Conservation (phyloP, 2,329 filamentous ascomycete species). For the Alternaria incomplexa region DNA sequence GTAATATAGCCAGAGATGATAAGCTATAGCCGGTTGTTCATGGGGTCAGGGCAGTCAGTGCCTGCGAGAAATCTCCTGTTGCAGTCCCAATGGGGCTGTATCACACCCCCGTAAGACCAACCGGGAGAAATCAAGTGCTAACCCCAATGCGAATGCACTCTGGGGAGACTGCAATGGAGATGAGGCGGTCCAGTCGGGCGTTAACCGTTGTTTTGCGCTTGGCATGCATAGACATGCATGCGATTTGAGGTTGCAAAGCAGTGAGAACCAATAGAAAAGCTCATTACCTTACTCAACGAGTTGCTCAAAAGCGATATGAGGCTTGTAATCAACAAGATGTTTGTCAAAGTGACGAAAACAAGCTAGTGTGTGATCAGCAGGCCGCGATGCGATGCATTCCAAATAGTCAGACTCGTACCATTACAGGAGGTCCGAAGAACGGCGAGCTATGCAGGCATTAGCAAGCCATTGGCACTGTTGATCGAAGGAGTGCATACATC, state of each 20-base stretch:
- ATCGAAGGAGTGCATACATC: constrained; percentile 37
- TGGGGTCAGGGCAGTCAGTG: neutral
- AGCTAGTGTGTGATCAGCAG: constrained; percentile 54
- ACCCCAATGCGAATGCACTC: neutral
- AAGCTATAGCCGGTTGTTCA: neutral
- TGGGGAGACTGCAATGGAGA: constrained; percentile 16
- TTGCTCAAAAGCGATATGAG: constrained; percentile 80
- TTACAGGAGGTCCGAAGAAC: constrained; percentile 59
- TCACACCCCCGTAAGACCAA: constrained; percentile 1
- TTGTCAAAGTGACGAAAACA: constrained; percentile 77
- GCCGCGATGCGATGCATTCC: constrained; percentile 16
- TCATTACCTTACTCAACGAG: constrained; percentile 66
- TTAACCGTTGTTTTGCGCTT: constrained; percentile 20
- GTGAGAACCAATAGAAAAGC: constrained; percentile 25
- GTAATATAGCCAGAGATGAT: neutral
- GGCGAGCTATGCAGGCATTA: constrained; percentile 52
- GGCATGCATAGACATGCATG: constrained; percentile 25
- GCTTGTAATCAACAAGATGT: constrained; percentile 79
- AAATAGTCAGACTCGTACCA: constrained; percentile 53
- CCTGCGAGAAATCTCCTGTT: neutral
- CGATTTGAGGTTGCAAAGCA: constrained; percentile 9
- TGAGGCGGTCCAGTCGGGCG: constrained; percentile 27
- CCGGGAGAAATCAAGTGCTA: constrained; percentile 1
- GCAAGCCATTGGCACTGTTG: neutral
- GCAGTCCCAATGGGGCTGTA: constrained; percentile 6